Conservation (phyloP, 2,329 filamentous ascomycete species). For the Monosporascus sp. region DNA sequence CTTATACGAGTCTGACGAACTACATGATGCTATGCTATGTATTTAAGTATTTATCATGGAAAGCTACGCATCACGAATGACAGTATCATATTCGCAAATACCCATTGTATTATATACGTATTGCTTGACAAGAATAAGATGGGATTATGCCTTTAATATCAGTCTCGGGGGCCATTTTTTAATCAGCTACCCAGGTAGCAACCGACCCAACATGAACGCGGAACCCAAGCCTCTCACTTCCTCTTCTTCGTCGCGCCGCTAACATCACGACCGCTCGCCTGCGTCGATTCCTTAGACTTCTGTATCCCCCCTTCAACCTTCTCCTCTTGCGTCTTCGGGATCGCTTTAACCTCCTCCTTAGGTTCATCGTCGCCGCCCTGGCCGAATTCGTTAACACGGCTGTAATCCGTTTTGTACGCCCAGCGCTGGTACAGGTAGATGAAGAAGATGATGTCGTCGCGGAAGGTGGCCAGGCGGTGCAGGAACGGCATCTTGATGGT, state of each 20-base stretch:
- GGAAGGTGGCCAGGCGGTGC: slow-evolving; percentile 83
- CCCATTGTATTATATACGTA: too few relatives aligned
- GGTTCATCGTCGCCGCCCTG: slow-evolving; percentile 92
- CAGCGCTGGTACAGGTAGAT: slow-evolving; percentile 93
- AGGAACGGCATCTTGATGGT: slow-evolving; percentile 99
- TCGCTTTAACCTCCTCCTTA: slow-evolving; percentile 33
- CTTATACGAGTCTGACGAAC: too few relatives aligned
- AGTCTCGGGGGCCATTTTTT: too few relatives aligned
- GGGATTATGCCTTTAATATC: too few relatives aligned
- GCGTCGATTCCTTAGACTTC: slow-evolving; percentile 32
- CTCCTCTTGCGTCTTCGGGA: slow-evolving; percentile 25
- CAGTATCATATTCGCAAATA: too few relatives aligned
- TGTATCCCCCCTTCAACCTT: slow-evolving; percentile 17
- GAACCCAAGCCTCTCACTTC: slow-evolving; percentile 26
- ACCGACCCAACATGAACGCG: too few relatives aligned
- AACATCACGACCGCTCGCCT: slow-evolving; percentile 45
- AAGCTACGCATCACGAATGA: too few relatives aligned
- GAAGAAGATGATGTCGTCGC: slow-evolving; percentile 98
- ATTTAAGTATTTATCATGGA: too few relatives aligned
- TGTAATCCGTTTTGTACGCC: slow-evolving; percentile 88
- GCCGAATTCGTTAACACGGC: slow-evolving; percentile 92
- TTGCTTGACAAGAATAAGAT: too few relatives aligned
- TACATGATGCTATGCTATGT: too few relatives aligned
- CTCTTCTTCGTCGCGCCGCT: slow-evolving; percentile 44
- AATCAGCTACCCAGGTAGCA: too few relatives aligned